Conservation (phyloP, 345 rosid genomes). For the Pistacia integerrima region DNA sequence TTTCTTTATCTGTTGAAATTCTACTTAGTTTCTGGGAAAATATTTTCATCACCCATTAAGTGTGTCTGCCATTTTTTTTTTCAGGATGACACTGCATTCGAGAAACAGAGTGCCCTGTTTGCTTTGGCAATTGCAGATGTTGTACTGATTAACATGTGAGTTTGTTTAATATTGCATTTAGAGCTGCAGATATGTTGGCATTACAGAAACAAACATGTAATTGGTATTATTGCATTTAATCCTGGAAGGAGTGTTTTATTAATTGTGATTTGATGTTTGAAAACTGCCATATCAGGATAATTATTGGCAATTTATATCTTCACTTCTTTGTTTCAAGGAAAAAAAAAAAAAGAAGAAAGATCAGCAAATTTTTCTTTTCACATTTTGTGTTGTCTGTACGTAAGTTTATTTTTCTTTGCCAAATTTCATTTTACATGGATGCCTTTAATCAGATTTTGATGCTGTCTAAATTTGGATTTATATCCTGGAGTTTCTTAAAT, state of each 20-base stretch:
- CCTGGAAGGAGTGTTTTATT: neutral
- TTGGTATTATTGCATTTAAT: neutral
- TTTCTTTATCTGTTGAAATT: neutral
- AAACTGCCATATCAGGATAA: neutral
- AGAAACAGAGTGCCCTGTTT: slow-evolving; percentile 75
- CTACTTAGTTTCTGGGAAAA: neutral
- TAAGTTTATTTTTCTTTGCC: neutral
- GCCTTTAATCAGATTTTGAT: too few species aligned
- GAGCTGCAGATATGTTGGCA: neutral
- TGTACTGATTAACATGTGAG: slow-evolving; percentile 77
- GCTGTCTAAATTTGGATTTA: neutral
- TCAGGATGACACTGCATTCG: slow-evolving; percentile 82
- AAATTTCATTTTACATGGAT: neutral
- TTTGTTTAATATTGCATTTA: neutral
- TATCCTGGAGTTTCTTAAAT: neutral
- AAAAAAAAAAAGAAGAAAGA: neutral
- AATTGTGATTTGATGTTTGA: neutral
- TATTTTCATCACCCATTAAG: neutral
- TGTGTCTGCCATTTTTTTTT: slow-evolving; percentile 15
- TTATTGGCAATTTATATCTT: neutral
- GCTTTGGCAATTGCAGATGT: slow-evolving; percentile 78
- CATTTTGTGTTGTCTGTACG: neutral
- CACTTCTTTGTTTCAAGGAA: neutral
- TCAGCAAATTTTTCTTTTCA: too few species aligned
- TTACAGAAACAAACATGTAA: neutral